These are phyloP conservation scores for Malbranchea cinnamomea DNA, from an alignment of 2,329 filamentous ascomycete genomes.

Conservation along the genomic window DNA sequence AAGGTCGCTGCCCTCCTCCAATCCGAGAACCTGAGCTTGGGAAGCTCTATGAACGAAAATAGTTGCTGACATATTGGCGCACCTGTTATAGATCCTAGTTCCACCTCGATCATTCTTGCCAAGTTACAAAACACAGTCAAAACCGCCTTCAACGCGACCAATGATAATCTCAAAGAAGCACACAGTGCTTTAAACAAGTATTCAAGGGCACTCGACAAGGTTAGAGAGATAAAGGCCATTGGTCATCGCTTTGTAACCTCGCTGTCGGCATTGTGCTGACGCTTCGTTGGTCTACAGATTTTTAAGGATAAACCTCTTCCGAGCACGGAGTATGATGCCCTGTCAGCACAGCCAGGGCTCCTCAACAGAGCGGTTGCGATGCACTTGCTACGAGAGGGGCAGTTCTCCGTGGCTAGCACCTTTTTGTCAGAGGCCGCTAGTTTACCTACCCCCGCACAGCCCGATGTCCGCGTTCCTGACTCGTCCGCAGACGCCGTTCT, in stretches of 20 bases:
- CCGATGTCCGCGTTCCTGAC: constrained; percentile 16
- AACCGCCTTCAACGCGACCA: constrained; percentile 63
- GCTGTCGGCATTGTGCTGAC: constrained; percentile 1
- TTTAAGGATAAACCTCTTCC: constrained; percentile 56
- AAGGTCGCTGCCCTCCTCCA: constrained; percentile 47
- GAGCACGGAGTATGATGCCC: constrained; percentile 64
- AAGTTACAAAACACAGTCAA: constrained; percentile 79
- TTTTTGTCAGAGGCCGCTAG: constrained; percentile 60
- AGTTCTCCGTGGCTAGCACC: constrained; percentile 73
- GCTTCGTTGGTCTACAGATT: constrained; percentile 35
- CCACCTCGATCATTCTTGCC: constrained; percentile 58
- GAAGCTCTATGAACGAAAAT: no score
- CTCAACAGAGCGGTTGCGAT: constrained; percentile 92
- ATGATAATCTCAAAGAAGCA: constrained; percentile 66
- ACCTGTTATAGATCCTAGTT: constrained; percentile 44
- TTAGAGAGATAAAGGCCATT: constrained; percentile 20
- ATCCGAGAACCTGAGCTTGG: constrained; percentile 5
- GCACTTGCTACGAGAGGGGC: constrained; percentile 87
- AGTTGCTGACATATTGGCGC: not conserved
- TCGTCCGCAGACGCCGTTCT: constrained; percentile 28
- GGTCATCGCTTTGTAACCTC: not conserved
- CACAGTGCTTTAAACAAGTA: constrained; percentile 72
- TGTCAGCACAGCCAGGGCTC: constrained; percentile 57
- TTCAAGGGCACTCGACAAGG: constrained; percentile 71
- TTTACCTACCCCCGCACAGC: constrained; percentile 26